Evolutionary conservation across 2,329 filamentous ascomycete species (phyloP), one percentile per base, ranked within the genome.

Genomic region (Plenodomus lindquistii): DNA sequence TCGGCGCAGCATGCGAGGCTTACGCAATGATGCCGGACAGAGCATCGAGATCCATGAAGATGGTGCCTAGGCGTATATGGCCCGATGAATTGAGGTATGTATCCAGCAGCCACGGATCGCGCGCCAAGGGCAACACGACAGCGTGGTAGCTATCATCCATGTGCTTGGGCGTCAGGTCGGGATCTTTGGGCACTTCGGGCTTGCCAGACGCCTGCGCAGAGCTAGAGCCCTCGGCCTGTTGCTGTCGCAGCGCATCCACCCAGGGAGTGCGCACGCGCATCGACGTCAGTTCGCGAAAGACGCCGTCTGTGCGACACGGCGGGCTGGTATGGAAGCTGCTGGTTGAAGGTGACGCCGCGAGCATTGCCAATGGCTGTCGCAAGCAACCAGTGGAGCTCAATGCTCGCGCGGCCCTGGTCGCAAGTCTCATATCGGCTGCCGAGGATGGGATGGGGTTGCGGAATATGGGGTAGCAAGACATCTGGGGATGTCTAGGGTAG

Each of bases 31-130:
- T 83, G 9, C 89, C 88, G 1, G 87, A 87, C 7, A 92, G 73
- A 0, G 88, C 88, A 71, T 92, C 88, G 2, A 92, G 79, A 54
- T 92, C 88, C 87, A 91, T 91, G 52, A 92, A 83, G 15, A 92
- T 75, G 0, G 87, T 85, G 0, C 88, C 88, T 7, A 91, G 77
- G 44, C 77, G 79, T 58, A 92, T 87, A 59, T 90, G 86, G 0
- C 88, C 88, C 0, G 84, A 85, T 1, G 87, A 81, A 70, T 91
- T 91, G 63, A 90, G 82, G 64, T 92, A 92, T 0, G 85, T 87
- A 66, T 92, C 88, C 10, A 88, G 79, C 11, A 92, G 75, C 86
- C 86, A 91, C 42, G 87, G 86, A 64, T 91, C 88, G 62, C 83
- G 85, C 5, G 83, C 86, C 9, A 91, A 76, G 6, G 87, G 87